Percentiles rank a stretch among this genome's conserved stretches.
phyloP scores from a whole-genome alignment of 805 yeast genomes.

The Candida parachauliodes region DNA sequence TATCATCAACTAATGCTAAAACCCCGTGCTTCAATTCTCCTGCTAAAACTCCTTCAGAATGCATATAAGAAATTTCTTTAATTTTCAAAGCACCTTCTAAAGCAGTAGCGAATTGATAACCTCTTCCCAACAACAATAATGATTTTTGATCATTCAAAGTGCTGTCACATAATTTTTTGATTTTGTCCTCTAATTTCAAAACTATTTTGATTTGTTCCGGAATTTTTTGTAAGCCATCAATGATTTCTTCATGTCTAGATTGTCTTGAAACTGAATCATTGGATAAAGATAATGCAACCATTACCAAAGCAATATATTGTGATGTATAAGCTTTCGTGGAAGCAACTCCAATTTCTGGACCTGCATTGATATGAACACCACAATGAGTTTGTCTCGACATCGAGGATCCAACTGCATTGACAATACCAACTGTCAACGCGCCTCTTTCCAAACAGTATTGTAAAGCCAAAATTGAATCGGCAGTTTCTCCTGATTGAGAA shows the following conservation, averaged over 20 bases:
- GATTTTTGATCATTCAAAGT: conserved; percentile 81
- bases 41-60: conserved; percentile 97
- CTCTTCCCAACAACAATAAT: conserved; percentile 89
- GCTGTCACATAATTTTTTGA: conserved; percentile 69
- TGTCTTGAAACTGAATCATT: conserved; percentile 81
- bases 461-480: conserved; percentile 92
- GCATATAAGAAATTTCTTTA: conserved; percentile 98
- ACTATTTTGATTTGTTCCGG: conserved; percentile 84
- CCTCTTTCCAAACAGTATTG: conserved; percentile 96
- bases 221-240: conserved; percentile 76
- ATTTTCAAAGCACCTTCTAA: conserved; percentile 97
- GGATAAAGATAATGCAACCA: conserved; percentile 93
- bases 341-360: conserved; percentile 99
- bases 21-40: conserved; percentile 99
- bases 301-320: conserved; percentile 92
- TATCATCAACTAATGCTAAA: conserved; percentile 90
- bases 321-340: conserved; percentile 99
- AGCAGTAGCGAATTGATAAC: conserved; percentile 95
- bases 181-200: conserved; percentile 65
- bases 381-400: conserved; percentile 97
- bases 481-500: conserved; percentile 98
- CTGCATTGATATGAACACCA: conserved; percentile 99
- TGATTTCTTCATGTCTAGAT: conserved; percentile 78
- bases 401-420: conserved; percentile 94
- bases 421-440: conserved; percentile 95